Evolutionary conservation across 2,329 filamentous ascomycete genomes (phyloP), one percentile per base, ranked within the genome.

Genomic region (Thielaviopsis cerberus): DNA sequence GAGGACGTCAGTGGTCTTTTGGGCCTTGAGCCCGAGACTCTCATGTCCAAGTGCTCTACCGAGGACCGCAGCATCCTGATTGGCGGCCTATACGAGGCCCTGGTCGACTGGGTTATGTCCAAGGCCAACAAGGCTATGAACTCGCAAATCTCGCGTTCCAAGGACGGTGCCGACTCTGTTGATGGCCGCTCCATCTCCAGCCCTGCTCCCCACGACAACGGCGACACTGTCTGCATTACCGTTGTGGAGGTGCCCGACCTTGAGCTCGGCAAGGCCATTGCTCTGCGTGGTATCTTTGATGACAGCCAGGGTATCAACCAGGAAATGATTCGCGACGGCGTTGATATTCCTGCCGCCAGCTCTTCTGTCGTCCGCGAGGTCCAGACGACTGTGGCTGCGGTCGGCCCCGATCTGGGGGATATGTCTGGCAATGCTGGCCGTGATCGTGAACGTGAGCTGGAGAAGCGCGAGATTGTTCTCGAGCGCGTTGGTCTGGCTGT

Each of bases 321-420:
- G 0, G 92, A 98, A 73, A 97, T 98, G 90, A 94, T 91, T 66
- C 85, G 91, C 62, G 92, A 98, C 64, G 92, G 92, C 10, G 79
- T 98, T 0, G 79, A 86, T n/a, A 78, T 94, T 1, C 72, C 78
- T 0, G 65, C 83, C 0, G 82, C 82, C 1, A 86, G 86, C n/a
- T 85, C 83, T 59, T 94, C 91, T 0, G 85, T 97, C 10, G 68
- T 91, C 15, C 83, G 86, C 41, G 90, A 96, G 67, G 94, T 95
- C 85, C 81, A 86, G 65, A 82, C 83, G 59, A 88, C 90, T 1
- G 80, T 96, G 4, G 72, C 81, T 0, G 83, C 87, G 54, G 85
- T 83, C 45, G 88, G 83, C 54, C 82, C 84, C 1, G 88, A 96
- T 64, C 74, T 95, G 50, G 88, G 86, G 23, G 83, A 90, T 62